Evolutionary conservation across 257 asterid genomes (phyloP).

Genomic region (Voacanga thouarsii): DNA sequence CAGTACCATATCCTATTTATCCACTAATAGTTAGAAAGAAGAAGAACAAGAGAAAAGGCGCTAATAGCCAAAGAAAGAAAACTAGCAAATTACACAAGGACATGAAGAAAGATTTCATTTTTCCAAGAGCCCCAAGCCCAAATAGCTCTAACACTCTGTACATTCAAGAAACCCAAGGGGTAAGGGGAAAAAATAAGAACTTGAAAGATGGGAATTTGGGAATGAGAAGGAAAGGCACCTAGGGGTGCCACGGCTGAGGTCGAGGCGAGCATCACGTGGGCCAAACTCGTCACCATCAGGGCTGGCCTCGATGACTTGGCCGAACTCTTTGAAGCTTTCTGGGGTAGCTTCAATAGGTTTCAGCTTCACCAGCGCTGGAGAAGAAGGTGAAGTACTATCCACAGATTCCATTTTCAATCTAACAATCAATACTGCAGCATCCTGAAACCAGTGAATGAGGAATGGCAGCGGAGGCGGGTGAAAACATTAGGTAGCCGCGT

Average conservation of each 20-base stretch:
- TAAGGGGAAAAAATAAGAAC: background rate
- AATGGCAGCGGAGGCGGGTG: background rate
- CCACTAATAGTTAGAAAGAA: background rate
- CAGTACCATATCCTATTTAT: background rate
- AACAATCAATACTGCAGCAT: background rate
- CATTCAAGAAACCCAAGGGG: background rate
- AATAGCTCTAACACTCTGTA: background rate
- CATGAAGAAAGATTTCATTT: background rate
- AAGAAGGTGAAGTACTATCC: slow-evolving; percentile 14
- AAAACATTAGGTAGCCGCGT: background rate
- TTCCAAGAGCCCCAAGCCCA: background rate
- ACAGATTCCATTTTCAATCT: slow-evolving; percentile 25
- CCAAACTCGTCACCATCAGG: slow-evolving; percentile 75
- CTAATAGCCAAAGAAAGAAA: background rate
- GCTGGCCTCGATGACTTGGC: slow-evolving; percentile 70
- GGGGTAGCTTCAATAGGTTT: slow-evolving; percentile 68
- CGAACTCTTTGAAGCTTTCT: slow-evolving; percentile 70
- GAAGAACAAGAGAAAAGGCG: background rate
- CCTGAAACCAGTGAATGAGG: background rate
- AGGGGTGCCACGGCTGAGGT: slow-evolving; percentile 71
- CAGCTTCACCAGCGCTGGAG: slow-evolving; percentile 44
- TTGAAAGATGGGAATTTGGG: background rate
- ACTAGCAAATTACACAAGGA: background rate
- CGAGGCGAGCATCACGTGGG: slow-evolving; percentile 79
- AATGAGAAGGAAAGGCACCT: slow-evolving; percentile 34